Conservation (phyloP, 441 rosid genomes). For the Erodium chrysanthum region DNA sequence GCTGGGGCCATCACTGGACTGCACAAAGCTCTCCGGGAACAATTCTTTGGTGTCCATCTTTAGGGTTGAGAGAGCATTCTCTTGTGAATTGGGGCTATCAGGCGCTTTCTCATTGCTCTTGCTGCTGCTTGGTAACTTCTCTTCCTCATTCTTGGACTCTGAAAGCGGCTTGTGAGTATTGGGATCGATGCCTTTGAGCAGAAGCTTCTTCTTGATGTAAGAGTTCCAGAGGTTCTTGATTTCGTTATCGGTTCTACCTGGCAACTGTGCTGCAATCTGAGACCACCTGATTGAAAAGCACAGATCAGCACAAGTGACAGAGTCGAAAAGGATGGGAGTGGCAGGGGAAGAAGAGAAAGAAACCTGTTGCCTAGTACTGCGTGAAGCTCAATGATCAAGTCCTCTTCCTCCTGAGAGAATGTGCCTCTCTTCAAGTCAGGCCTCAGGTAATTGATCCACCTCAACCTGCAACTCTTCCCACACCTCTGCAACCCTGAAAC, state of each 20-base stretch:
- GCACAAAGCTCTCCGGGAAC: slow-evolving; percentile 17
- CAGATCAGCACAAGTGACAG: background rate
- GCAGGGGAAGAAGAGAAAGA: slow-evolving; percentile 14
- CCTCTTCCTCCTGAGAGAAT: slow-evolving; percentile 66
- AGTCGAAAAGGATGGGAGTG: background rate
- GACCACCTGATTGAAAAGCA: slow-evolving; percentile 48
- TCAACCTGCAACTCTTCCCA: slow-evolving; percentile 70
- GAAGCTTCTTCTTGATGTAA: slow-evolving; percentile 67
- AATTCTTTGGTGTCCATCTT: slow-evolving; percentile 39
- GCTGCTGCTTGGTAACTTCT: slow-evolving; percentile 20
- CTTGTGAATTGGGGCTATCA: background rate
- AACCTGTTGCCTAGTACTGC: slow-evolving; percentile 67
- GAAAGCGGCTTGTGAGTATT: slow-evolving; percentile 61
- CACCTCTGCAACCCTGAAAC: slow-evolving; percentile 62
- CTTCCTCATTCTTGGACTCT: slow-evolving; percentile 28
- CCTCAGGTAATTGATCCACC: slow-evolving; percentile 82
- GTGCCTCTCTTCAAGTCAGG: slow-evolving; percentile 88
- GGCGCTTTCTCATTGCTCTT: background rate
- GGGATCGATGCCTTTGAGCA: slow-evolving; percentile 65
- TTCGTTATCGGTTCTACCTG: slow-evolving; percentile 74
- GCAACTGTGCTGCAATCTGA: slow-evolving; percentile 66
- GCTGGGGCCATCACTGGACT: slow-evolving; percentile 20
- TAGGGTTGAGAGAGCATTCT: too few species aligned
- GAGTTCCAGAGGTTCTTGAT: slow-evolving; percentile 82
- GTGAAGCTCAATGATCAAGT: slow-evolving; percentile 64